phyloP scores from a whole-genome alignment of 169 alveolate genomes.

The Plasmodium gonderi region DNA sequence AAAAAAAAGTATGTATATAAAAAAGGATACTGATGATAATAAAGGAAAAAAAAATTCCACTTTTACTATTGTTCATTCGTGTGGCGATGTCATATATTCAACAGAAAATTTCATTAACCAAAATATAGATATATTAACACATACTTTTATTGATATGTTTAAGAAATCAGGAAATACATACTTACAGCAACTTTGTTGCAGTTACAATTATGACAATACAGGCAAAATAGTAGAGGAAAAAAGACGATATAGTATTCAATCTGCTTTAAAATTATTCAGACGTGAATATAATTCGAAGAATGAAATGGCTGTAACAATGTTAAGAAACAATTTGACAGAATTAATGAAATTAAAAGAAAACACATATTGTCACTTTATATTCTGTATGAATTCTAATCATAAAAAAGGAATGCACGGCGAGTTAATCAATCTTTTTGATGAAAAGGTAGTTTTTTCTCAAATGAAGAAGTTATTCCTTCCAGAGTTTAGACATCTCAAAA shows the following conservation, averaged over 20 bases:
- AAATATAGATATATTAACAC: constrained; percentile 41
- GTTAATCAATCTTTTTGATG: background rate
- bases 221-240: constrained; percentile 51
- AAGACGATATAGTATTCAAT: constrained; percentile 35
- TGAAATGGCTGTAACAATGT: constrained; percentile 37
- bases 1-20: background rate
- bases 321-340: constrained; percentile 34
- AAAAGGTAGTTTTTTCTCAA: constrained; percentile 2
- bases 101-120: constrained; percentile 14
- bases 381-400: constrained; percentile 26
- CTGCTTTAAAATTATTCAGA: constrained; percentile 10
- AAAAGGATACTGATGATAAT: background rate
- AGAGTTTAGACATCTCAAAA: constrained; percentile 4
- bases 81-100: background rate
- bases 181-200: constrained; percentile 24
- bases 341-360: constrained; percentile 1
- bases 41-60: background rate
- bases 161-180: constrained; percentile 39
- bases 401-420: background rate
- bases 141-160: constrained; percentile 17
- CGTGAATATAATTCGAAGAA: constrained; percentile 20
- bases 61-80: constrained; percentile 19
- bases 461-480: constrained; percentile 1
- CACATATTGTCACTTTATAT: constrained; percentile 53
- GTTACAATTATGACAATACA: constrained; percentile 15